Base-by-base conservation (phyloP, 768 basidiomycete genomes). In the Multifurca ochricompacta region DNA sequence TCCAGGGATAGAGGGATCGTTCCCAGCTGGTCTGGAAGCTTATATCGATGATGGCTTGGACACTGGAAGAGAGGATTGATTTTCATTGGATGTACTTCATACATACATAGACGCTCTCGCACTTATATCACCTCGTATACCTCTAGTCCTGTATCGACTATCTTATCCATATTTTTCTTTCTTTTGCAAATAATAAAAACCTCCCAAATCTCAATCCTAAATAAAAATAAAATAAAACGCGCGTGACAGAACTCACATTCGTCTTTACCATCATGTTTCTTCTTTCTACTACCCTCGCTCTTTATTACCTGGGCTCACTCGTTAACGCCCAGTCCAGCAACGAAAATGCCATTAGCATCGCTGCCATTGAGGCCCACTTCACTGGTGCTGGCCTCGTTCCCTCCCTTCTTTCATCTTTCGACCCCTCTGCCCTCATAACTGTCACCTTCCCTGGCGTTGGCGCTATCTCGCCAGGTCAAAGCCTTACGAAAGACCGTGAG, bases 331-430 rank as follows among this genome's bases (percentile, higher is more conserved):
- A 84, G 66, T 60, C 65, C 18, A 34, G 9, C 37, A 52, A 68
- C 52, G 71, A 70, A 51, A 67, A 69, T 31, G 56, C 64, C 19
- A 58, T 82, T 32, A 74, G 74, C 53, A 69, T 87, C 43, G 73
- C 73, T 51, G 80, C 77, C 32, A 79, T 86, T 48, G 70, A 83
- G 64, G 87, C 87, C 19, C 81, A 89, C 67, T 85, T 90, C 67
- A 68, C 62, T 13, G 76, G 78, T 55, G 73, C 82, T 16, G 72
- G 68, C 45, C 68, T 91, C 58, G 80, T 85, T 37, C 87, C 90
- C 1, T 69, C 76, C 49, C 68, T 85, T 42, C 61, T 91, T 43
- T 23, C 74, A 6, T 67, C 69, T n/a, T 89, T 91, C 68, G 66
- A 70, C 52, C 87, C 87, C 6, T 67, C 65, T 19, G 84, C 80